Base-by-base conservation (phyloP, 169 alveolate species). In the Theileria equi region DNA sequence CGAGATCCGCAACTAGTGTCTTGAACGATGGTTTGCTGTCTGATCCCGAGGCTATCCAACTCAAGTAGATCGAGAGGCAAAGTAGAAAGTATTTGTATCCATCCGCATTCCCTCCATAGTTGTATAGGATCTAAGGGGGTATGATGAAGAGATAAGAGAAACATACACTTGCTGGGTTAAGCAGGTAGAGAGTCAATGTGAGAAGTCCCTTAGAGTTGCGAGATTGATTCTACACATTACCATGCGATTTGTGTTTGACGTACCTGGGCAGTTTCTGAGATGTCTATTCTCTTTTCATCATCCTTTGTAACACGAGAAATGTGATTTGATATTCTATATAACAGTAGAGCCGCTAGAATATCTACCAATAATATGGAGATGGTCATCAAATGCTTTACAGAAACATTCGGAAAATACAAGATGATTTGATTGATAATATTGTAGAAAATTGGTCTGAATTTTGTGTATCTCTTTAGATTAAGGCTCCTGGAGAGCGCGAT, bases 91-190 rank as follows among this genome's bases (percentile, higher is more conserved):
- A 60, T 28, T 60, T 60, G 34, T 44, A 60, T 44, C 58, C 58
- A 31, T 60, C 70, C 21, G 41, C 53, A 45, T 60, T 60, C n/a
- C 49, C 16, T 2, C 62, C 62, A 29, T 60, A 47, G 58, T 60
- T 60, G 21, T 44, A 60, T 16, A 60, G 38, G 11, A 60, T 48
- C 70, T 60, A 8, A 10, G 23, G 16, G 11, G 28, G n/a, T 11
- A 43, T 5, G 11, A 7, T 7, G 40, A 10, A 23, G 6, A 35
- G 31, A 8, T 1, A 43, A 6, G 23, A 8, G 45, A 26, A 34
- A 60, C 70, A 21, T 60, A 60, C 70, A 29, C 58, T 60, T 3
- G 58, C 41, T 60, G 70, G 70, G 58, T 60, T 60, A 21, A 60
- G 21, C 7, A 60, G 25, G 11, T 60, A 60, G 13, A 47, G 10